Conservation (phyloP, 495 filamentous ascomycete genomes). For the Endocarpon pusillum region DNA sequence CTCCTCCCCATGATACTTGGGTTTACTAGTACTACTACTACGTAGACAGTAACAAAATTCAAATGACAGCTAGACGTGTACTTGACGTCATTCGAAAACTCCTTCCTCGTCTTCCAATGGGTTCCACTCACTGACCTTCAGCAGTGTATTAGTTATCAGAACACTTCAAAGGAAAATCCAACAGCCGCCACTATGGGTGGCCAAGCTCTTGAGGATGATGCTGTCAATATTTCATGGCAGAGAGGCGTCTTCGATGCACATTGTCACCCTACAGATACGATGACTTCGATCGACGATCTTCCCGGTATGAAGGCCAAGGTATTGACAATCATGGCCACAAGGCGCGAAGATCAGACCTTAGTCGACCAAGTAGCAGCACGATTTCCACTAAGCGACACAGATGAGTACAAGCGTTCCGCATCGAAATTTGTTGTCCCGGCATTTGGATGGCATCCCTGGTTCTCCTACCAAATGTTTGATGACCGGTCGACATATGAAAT, state of each 20-base stretch:
- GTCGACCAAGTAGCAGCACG: slow-evolving; percentile 48
- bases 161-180: no score
- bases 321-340: slow-evolving; percentile 80
- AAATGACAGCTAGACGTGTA: no score
- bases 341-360: slow-evolving; percentile 70
- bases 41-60: no score
- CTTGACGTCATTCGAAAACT: no score
- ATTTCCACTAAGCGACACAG: slow-evolving; percentile 19
- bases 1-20: no score
- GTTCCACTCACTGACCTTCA: no score
- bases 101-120: no score
- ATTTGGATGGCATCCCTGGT: slow-evolving; percentile 99
- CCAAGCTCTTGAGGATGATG: no score
- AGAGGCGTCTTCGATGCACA: slow-evolving; percentile 80
- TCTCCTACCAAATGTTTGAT: slow-evolving; percentile 73
- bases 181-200: no score
- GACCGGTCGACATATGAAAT: slow-evolving; percentile 20
- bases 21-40: no score
- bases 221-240: slow-evolving; percentile 88
- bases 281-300: slow-evolving; percentile 50
- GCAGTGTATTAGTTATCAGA: no score
- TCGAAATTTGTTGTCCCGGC: slow-evolving; percentile 44
- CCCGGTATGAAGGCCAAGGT: slow-evolving; percentile 57
- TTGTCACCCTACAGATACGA: slow-evolving; percentile 97
- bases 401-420: slow-evolving; percentile 6